Base-by-base conservation (phyloP, 768 basidiomycete genomes). In the Rhizopogon sp. region DNA sequence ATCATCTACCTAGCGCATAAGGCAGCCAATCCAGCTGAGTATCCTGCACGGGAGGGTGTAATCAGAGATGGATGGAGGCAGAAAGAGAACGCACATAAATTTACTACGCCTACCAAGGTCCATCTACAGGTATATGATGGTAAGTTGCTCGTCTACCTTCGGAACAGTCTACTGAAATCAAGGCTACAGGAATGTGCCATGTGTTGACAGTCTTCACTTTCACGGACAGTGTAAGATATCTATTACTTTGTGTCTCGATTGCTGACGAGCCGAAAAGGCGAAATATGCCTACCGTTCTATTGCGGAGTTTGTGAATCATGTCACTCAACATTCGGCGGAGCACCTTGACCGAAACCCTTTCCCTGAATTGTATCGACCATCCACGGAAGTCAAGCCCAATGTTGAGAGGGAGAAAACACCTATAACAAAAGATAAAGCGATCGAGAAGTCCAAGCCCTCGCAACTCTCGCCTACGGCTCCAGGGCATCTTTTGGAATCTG, bases 81-180 rank as follows among this genome's bases (percentile, higher is more conserved):
- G 66, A 69, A 70, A 57, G 78, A 79, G 53, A 83, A 84, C 55
- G 73, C 66, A 1, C 68, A 76, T 45, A 78, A 73, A 51, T 84
- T 76, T 63, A 78, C 72, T 14, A 73, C 60, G 9, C 80, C 82
- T 0, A 84, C 83, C 0, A 80, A 80, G 66, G 87, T 90, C 46
- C 87, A 89, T 68, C 73, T 90, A 0, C 88, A 90, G 65, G 79
- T 88, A 0, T 88, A 80, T 62, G 88, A 91, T 62, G 87, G 84
- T 84, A 58, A 33, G 74, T 68, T 29, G 14, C 31, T 39, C 43
- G 28, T n/a, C 45, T 43, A 28, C 22, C 33, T 37, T 29, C 40
- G 52, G 17, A 54, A 40, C 7, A 17, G 39, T 45, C 7, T 35
- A 35, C 25, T 25, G n/a, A 49, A 37, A 7, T 31, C 3, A 16